Conservation (phyloP, 345 rosid genomes). For the Microthlaspi erraticum region DNA sequence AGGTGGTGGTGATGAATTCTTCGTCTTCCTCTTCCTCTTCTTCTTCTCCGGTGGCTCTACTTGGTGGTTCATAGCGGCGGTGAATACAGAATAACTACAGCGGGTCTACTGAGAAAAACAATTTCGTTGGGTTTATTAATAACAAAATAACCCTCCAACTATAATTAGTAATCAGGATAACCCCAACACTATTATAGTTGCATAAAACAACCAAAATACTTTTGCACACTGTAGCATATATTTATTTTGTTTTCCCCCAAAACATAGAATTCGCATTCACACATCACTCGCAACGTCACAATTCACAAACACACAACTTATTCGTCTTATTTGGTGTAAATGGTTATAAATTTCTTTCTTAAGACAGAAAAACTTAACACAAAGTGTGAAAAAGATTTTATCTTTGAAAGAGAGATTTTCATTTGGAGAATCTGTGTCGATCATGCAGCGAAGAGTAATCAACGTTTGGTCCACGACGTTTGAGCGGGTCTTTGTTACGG, state of each 20-base stretch:
- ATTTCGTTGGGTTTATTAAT: no score
- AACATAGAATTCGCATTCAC: neutral
- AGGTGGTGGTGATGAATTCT: neutral
- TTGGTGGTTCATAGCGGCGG: neutral
- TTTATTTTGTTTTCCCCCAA: neutral
- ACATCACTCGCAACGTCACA: conserved; percentile 1
- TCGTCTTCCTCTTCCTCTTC: neutral
- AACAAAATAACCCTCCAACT: no score
- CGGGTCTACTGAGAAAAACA: neutral
- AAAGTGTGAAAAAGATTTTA: neutral
- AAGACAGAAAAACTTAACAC: conserved; percentile 17
- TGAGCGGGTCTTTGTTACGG: no score
- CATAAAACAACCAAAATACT: no score
- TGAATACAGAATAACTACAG: no score
- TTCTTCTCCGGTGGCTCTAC: conserved; percentile 18
- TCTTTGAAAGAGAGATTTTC: no score
- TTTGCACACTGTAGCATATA: neutral
- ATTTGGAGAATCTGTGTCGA: no score
- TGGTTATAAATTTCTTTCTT: neutral
- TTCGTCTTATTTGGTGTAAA: conserved; percentile 10
- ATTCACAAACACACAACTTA: conserved; percentile 20
- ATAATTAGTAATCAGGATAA: no score
- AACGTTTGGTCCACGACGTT: no score
- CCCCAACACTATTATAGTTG: no score
- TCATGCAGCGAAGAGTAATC: no score